Evolutionary conservation across 148 eudicot genomes (phyloP).

Genomic region (Persicaria tinctoria): DNA sequence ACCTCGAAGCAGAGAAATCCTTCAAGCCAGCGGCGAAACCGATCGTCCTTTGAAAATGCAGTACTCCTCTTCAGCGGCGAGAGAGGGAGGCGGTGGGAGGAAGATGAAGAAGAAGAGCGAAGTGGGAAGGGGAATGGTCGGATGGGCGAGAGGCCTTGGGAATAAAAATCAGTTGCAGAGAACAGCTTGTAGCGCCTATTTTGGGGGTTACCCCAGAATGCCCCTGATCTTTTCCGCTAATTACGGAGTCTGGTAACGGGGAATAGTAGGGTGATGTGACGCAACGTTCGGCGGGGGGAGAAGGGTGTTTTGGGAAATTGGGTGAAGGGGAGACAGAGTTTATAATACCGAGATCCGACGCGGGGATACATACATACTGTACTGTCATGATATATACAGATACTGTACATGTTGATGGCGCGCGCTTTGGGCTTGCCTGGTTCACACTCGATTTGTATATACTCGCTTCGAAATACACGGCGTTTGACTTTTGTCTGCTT

Average conservation of each 20-base stretch:
- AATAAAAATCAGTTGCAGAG: constrained; percentile 9
- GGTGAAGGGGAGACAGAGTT: not conserved
- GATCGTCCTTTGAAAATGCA: not conserved
- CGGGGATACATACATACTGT: not conserved
- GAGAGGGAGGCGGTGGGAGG: not conserved
- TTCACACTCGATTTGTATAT: not conserved
- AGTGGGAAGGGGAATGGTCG: not conserved
- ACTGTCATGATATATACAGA: not conserved
- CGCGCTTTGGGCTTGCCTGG: not conserved
- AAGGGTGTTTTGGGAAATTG: constrained; percentile 5
- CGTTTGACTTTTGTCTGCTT: no score
- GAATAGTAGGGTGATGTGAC: not conserved
- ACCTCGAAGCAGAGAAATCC: not conserved
- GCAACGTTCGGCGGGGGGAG: not conserved
- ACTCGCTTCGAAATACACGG: no score
- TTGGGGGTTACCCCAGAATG: not conserved
- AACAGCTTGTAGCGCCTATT: not conserved
- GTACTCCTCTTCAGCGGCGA: not conserved
- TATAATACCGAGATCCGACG: constrained; percentile 7
- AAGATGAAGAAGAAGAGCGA: not conserved
- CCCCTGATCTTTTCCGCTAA: not conserved
- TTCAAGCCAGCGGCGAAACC: not conserved
- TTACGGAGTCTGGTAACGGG: not conserved
- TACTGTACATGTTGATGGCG: not conserved
- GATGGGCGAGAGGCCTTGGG: not conserved